Base-by-base conservation (phyloP, 176 grass and related monocot genomes). In the Miscanthus lutarioriparius region DNA sequence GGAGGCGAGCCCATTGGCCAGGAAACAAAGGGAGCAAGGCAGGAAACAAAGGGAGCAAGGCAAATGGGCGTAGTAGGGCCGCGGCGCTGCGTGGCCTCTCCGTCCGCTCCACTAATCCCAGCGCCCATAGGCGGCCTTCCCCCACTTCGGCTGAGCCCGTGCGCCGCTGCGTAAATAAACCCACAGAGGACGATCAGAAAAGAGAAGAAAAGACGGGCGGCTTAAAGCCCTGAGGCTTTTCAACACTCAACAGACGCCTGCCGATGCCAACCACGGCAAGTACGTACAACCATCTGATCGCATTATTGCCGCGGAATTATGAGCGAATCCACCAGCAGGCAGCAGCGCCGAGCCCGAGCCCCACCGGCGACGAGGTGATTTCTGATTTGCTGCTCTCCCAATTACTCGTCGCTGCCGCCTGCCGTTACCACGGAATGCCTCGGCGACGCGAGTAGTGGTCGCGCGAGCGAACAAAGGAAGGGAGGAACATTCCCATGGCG, bases 141-240 rank as follows among this genome's bases (percentile, higher is more conserved):
- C 79, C 43, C 79, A 13, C 10, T 30, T 30, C 61, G 30, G 15
- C 7, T 59, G 17, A 63, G 39, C 20, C 37, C 25, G 28, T 40
- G 72, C 48, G 53, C 20, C 28, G 16, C 43, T 75, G 73, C 76
- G 48, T 61, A 23, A 59, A 23, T 10, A 59, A 73, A 77, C 43
- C 80, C 67, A 26, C 19, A 58, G 53, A 58, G 53, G 22, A 59
- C 10, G 73, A 25, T 0, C 2, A 56, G 44, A 14, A 14, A 13
- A 45, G 10, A 53, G 51, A 43, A 3, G 10, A 1, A 2, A 1
- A 13, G 58, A 11, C 0, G 0, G n/a, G 3, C 7, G 70, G 67
- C 88, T 65, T 81, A 92, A 89, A 87, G 87, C 90, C 45, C 76
- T 37, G 25, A 20, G 76, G 72, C 88, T 92, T 92, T 90, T 63